Conservation (phyloP, 1,139 yeast species). For the Suhomyces ambrosiae region DNA sequence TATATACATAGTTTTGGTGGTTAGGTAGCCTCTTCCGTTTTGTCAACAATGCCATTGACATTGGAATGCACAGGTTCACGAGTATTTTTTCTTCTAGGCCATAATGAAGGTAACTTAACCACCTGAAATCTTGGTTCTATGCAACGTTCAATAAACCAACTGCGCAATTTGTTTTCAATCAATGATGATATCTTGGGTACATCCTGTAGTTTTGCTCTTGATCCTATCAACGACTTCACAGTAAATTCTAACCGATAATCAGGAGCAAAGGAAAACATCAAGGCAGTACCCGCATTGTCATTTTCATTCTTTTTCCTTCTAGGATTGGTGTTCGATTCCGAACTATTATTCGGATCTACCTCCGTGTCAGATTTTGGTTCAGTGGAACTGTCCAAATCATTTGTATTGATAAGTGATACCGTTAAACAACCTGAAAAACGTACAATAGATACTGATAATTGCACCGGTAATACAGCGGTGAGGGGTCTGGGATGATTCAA, state of each 20-base stretch:
- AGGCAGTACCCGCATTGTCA: conserved; percentile 55
- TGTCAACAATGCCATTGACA: conserved; percentile 17
- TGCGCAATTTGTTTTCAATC: conserved; percentile 77
- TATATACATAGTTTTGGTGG: background rate
- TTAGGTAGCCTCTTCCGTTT: conserved; percentile 10
- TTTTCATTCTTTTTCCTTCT: conserved; percentile 29
- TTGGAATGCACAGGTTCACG: conserved; percentile 34
- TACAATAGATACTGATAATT: conserved; percentile 81
- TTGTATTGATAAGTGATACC: conserved; percentile 66
- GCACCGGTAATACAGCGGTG: conserved; percentile 84
- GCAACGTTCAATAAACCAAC: conserved; percentile 90
- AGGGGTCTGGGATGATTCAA: conserved; percentile 84
- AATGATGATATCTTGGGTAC: conserved; percentile 88
- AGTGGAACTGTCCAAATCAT: conserved; percentile 35
- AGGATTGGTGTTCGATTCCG: conserved; percentile 1
- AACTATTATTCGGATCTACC: conserved; percentile 6
- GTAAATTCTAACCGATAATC: conserved; percentile 87
- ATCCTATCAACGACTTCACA: conserved; percentile 84
- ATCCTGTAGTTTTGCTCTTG: conserved; percentile 88
- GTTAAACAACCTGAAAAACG: conserved; percentile 92
- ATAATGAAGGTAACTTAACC: conserved; percentile 78
- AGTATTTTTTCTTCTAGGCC: conserved; percentile 86
- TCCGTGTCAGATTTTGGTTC: conserved; percentile 1
- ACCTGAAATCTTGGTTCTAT: conserved; percentile 92
- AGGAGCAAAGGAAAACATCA: conserved; percentile 88